Evolutionary conservation across 2,329 filamentous ascomycete genomes (phyloP), one percentile per base, ranked within the genome.

Genomic region (Ophiostoma quercus): DNA sequence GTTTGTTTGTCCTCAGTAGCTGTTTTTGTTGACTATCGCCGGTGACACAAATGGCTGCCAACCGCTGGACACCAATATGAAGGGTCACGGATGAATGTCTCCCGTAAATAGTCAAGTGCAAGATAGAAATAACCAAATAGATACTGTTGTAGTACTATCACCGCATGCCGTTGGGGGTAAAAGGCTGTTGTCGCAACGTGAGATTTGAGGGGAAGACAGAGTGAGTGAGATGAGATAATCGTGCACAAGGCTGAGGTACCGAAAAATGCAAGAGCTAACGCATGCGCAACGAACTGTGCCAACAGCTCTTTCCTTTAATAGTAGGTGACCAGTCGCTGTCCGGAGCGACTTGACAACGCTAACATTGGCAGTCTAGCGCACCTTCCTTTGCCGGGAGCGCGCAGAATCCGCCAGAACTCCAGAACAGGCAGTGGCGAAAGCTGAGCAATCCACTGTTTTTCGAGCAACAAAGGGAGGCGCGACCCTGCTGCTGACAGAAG

Each of bases 321-420:
- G 25, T n/a, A 57, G 22, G 51, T 9, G 51, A 19, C 19, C n/a
- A 32, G 57, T 32, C 57, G 57, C 57, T 29, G 9, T 57, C 22
- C 32, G 14, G 25, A 14, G 5, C 57, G 57, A 12, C 57, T 16
- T 32, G 32, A 34, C 57, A 32, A 8, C 60, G 60, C 60, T 65
- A 34, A 57, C 14, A 5, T 47, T 57, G 16, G 32, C 47, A 65
- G 39, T 5, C 22, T 34, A 65, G 39, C 37, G 14, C n/a, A 34
- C 25, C 12, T n/a, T 19, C 39, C 47, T 43, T 9, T 22, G 29
- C n/a, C 51, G 29, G 54, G 29, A 34, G 25, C 8, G 57, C 47
- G 69, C 71, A 70, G 72, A 73, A 74, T 67, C 70, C 68, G 72
- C 71, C 72, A 67, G 72, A 73, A 71, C 68, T 71, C 71, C 72